Evolutionary conservation across 768 basidiomycete genomes (phyloP), one percentile per base, ranked within the genome.

Genomic region (Daedaleopsis sinensis): DNA sequence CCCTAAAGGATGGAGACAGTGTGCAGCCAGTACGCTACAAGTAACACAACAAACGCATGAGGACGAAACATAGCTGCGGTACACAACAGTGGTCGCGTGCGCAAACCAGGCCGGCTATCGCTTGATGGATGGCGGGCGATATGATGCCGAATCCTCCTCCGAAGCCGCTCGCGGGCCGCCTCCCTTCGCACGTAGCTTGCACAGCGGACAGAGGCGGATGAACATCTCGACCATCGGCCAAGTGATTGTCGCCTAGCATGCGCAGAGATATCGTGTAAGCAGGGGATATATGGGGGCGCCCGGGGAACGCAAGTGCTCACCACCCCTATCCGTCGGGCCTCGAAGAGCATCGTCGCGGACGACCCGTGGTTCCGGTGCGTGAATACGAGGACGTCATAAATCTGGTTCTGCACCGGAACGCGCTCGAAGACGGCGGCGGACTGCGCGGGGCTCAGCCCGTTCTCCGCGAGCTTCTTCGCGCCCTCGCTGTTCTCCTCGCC

Each of bases 171-270:
- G 58, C 32, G 52, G n/a, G 13, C 19, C 36, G 18, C 71, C 65
- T 9, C 47, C 47, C 63, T 81, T 82, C 57, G 71, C 74, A 64
- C 80, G 77, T 51, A 78, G 61, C 61, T 76, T 82, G 72, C 81
- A 82, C 21, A 79, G 60, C 0, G 88, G 88, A 65, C 88, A 90
- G 44, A 88, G 72, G 36, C 80, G 81, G 43, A 80, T 76, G 72
- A 89, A 90, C 39, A 84, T 80, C 70, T 90, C 88, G 6, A 84
- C 80, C 85, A 90, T 90, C 4, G 88, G 85, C 87, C 87, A 90
- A 9, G 88, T 89, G 57, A 90, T 81, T 23, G 78, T 78, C 27
- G 86, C 82, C 88, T 90, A 48, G n/a, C 43, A 52, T 55, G 54
- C 36, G 51, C 27, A 51, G 42, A 38, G 43, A 53, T n/a, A 37